Base-by-base conservation (phyloP, 2,329 filamentous ascomycete species). In the Penicillium paneum region DNA sequence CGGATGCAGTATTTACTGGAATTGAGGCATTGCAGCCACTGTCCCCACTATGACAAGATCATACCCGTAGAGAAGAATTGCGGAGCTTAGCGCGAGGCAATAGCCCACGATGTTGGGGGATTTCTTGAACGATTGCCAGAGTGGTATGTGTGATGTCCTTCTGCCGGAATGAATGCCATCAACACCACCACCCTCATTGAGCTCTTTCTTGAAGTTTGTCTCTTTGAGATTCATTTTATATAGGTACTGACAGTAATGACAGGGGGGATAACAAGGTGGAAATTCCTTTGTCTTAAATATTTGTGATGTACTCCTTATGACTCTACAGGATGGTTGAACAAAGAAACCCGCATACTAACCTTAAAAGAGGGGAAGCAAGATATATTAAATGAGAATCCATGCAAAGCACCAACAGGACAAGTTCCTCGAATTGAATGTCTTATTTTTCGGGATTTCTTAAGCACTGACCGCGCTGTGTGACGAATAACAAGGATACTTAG, bases 11-110 rank as follows among this genome's bases (percentile, higher is more conserved):
- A 52, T 67, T 29, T 54, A 65, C 65, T 67, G 65, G 21, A 68
- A 68, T 13, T 56, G 64, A 17, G 64, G 66, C 55, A 68, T 66
- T 3, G 64, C 62, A 19, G 65, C 58, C 11, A 68, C 57, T 8
- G 58, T 62, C 12, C 62, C 66, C 15, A 68, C 64, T 17, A 69
- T 66, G 12, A 67, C 63, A 11, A 64, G 52, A 44, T 69, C 66
- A 51, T 65, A 69, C 26, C 66, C 66, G 24, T 66, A 67, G 5
- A 69, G 58, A 8, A 68, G 52, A 21, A 64, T 62, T 1, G 61
- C 61, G 2, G 61, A 62, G 40, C 61, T 64, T 26, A 64, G 26
- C 0, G 59, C 58, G 2, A 64, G 41, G 32, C 55, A 57, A n/a
- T 64, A 64, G 1, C 43, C 53, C 11, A 64, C 46, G 1, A 64